Conservation (phyloP, 2,329 filamentous ascomycete species). For the Paraphaeosphaeria sporulosa region DNA sequence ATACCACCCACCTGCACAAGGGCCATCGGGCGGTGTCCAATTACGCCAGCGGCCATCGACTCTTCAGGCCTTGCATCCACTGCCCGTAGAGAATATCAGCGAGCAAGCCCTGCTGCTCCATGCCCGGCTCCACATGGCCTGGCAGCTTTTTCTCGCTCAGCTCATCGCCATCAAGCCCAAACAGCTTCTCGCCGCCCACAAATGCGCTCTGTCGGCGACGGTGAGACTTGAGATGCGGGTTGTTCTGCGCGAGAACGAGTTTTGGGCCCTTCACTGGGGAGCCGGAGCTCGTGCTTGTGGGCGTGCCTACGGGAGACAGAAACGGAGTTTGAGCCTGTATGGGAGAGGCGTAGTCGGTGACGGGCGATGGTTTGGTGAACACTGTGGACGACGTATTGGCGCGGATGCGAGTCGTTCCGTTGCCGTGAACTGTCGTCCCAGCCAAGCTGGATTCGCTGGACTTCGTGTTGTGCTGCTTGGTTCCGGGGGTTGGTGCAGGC, state of each 20-base stretch:
- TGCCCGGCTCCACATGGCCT: constrained; percentile 70
- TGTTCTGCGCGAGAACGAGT: constrained; percentile 79
- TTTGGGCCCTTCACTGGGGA: constrained; percentile 66
- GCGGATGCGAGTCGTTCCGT: constrained; percentile 42
- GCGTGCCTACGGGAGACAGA: constrained; percentile 32
- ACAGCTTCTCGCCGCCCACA: constrained; percentile 52
- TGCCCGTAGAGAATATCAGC: constrained; percentile 89
- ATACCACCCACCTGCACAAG: neutral
- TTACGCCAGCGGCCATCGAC: constrained; percentile 50
- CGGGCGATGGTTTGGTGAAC: constrained; percentile 24
- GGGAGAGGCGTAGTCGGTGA: constrained; percentile 31
- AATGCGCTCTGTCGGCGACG: constrained; percentile 61
- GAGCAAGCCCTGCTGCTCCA: constrained; percentile 91
- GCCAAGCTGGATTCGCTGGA: constrained; percentile 42
- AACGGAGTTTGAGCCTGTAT: constrained; percentile 26
- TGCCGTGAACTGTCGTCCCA: constrained; percentile 46
- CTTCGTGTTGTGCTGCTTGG: constrained; percentile 43
- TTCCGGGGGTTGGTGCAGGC: constrained; percentile 33
- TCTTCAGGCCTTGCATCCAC: constrained; percentile 83
- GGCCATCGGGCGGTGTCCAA: neutral
- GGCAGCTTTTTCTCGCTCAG: constrained; percentile 62
- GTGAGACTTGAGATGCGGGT: constrained; percentile 82
- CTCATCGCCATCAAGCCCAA: constrained; percentile 48
- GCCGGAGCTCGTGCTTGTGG: constrained; percentile 43
- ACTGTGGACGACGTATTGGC: constrained; percentile 36